These are phyloP conservation scores for Exutisphaerella laricina DNA, from an alignment of 2,329 filamentous ascomycete species.

Conservation along the genomic window DNA sequence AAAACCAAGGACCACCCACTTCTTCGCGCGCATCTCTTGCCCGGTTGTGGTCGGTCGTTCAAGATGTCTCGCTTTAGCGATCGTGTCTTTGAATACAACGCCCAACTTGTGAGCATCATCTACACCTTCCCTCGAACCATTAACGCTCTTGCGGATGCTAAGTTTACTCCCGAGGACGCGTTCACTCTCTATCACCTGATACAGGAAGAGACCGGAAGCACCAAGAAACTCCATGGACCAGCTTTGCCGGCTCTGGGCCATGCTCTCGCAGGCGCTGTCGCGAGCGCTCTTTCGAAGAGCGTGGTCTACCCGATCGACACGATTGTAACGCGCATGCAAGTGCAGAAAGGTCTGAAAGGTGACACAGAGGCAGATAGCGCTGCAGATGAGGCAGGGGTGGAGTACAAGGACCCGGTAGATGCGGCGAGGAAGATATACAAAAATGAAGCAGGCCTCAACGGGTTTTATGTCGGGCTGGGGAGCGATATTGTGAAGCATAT, in stretches of 20 bases:
- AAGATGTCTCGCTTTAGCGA: constrained; percentile 17
- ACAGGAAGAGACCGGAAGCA: constrained; percentile 13
- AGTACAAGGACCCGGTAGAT: constrained; percentile 63
- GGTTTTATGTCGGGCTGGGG: constrained; percentile 55
- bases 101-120: constrained; percentile 22
- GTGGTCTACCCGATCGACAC: constrained; percentile 76
- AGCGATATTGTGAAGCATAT: constrained; percentile 44
- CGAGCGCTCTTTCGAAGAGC: constrained; percentile 72
- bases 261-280: constrained; percentile 71
- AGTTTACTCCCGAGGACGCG: constrained; percentile 26
- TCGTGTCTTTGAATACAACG: constrained; percentile 21
- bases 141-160: constrained; percentile 15
- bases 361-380: constrained; percentile 31
- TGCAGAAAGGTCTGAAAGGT: constrained; percentile 57
- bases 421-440: constrained; percentile 65
- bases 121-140: constrained; percentile 7
- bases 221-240: constrained; percentile 29
- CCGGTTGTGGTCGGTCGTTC: constrained; percentile 4
- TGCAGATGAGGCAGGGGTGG: constrained; percentile 33
- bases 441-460: constrained; percentile 62
- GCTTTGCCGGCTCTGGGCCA: constrained; percentile 71
- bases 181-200: constrained; percentile 30
- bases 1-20: constrained; percentile 1
- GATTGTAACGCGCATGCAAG: constrained; percentile 75
- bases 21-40: background rate